Conservation (phyloP, 495 filamentous ascomycete genomes). For the Entonaema liquescens region DNA sequence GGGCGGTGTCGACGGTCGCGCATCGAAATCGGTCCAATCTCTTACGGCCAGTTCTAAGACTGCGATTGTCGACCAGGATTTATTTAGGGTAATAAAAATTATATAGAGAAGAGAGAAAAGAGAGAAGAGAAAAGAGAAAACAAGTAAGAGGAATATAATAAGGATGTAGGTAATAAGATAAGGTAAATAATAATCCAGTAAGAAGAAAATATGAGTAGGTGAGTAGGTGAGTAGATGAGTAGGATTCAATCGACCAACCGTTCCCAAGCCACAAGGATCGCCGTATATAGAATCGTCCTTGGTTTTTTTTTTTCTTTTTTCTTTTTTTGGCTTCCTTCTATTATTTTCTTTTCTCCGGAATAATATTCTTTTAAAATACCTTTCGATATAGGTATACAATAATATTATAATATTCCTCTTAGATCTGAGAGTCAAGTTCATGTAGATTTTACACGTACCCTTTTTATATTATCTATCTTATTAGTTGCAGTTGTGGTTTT, state of each 20-base stretch:
- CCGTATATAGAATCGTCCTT: constrained; percentile 1
- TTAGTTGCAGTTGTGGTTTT: background rate
- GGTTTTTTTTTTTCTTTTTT: background rate
- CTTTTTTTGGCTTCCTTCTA: background rate
- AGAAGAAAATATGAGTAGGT: background rate
- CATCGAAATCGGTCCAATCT: constrained; percentile 33
- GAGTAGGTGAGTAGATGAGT: constrained; percentile 17
- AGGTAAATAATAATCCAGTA: background rate
- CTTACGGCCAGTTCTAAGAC: background rate
- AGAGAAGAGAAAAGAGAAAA: background rate
- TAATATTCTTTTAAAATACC: too few species aligned
- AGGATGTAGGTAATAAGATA: constrained; percentile 2
- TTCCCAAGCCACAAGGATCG: constrained; percentile 23
- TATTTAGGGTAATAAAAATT: background rate
- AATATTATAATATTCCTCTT: background rate
- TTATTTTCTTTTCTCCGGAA: background rate
- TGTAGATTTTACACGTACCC: background rate
- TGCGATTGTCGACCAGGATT: background rate
- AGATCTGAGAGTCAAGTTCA: background rate
- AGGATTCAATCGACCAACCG: constrained; percentile 24
- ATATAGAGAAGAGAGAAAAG: constrained; percentile 2
- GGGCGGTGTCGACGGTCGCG: constrained; percentile 12
- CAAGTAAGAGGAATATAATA: constrained; percentile 5
- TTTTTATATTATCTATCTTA: background rate
- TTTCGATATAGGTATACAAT: background rate